These are phyloP conservation scores for Ajuga chamaepitys DNA, from an alignment of 257 asterid genomes.

Conservation along the genomic window DNA sequence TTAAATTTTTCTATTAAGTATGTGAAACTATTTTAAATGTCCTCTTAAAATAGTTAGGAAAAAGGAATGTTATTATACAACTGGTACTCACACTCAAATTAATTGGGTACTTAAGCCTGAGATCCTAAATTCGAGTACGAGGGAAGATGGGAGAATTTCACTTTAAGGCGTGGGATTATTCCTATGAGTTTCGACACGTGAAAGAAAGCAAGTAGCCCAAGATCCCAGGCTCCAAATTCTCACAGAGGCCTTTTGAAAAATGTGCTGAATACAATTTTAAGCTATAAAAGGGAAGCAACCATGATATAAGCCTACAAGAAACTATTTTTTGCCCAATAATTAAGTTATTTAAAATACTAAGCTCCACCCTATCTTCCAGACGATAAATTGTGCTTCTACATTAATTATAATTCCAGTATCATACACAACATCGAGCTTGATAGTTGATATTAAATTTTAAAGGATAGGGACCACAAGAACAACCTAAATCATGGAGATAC, in stretches of 20 bases:
- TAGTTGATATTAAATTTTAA: not conserved
- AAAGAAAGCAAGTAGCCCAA: too few relatives aligned
- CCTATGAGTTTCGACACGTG: too few relatives aligned
- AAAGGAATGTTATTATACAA: too few relatives aligned
- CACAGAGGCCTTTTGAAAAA: not conserved
- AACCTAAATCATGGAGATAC: not conserved
- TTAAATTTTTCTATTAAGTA: too few relatives aligned
- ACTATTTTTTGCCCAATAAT: not conserved
- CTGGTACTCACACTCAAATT: too few relatives aligned
- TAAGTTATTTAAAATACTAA: not conserved
- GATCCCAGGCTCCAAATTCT: too few relatives aligned
- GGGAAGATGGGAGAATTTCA: too few relatives aligned
- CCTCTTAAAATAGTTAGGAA: too few relatives aligned
- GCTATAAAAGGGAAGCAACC: not conserved
- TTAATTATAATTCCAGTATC: not conserved
- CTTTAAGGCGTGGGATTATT: too few relatives aligned
- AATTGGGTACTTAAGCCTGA: too few relatives aligned
- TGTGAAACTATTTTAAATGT: too few relatives aligned
- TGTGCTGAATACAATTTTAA: not conserved
- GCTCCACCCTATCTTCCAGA: not conserved
- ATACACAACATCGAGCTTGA: not conserved
- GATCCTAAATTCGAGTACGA: too few relatives aligned
- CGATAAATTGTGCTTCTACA: not conserved
- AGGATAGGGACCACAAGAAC: not conserved
- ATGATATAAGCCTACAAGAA: not conserved